Base-by-base conservation (phyloP, 164 flowering plant species). In the Umbilicus rupestris region DNA sequence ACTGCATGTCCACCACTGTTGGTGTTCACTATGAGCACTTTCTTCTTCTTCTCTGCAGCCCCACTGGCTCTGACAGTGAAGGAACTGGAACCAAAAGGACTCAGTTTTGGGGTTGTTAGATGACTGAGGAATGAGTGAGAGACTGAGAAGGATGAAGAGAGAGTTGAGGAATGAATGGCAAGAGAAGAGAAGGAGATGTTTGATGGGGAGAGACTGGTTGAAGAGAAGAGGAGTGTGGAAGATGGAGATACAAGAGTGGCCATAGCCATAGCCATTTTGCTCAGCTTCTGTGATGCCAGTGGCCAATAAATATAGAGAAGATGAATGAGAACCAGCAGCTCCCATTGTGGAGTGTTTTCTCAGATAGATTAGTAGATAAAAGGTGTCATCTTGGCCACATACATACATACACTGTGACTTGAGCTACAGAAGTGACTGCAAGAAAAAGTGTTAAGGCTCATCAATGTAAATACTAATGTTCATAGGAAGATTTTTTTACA, bases 1-100 rank as follows among this genome's bases (percentile, higher is more conserved):
- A 94, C 82, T 3, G 99, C 90, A 71, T 94, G 99, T 28, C 92
- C 99, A 17, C 99, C 97, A 58, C 94, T 85, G 85, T 91, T 83
- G 16, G 99, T 82, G 73, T 91, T 94, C 24, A 94, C 81, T 52
- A 94, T 88, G 20, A 94, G 90, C 46, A 94, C 97, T 49, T 84
- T 86, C 82, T 87, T 94, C 82, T 87, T 94, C 83, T 94, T 94
- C 77, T 81, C 84, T 16, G 69, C 77, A 6, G 76, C 68, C 60
- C 28, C 60, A 47, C 72, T 73, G 33, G 86, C 89, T 65, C 59
- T 76, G 50, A 86, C 75, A 2, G 57, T 74, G 62, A 84, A 85
- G 44, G 81, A 81, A 33, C 80, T 60, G 58, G 80, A 74, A 24
- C 29, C 22, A 68, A 71, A 66, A 8, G 19, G 55, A 59, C 68